phyloP scores from a whole-genome alignment of 495 filamentous ascomycete genomes.

The Poronia punctata region DNA sequence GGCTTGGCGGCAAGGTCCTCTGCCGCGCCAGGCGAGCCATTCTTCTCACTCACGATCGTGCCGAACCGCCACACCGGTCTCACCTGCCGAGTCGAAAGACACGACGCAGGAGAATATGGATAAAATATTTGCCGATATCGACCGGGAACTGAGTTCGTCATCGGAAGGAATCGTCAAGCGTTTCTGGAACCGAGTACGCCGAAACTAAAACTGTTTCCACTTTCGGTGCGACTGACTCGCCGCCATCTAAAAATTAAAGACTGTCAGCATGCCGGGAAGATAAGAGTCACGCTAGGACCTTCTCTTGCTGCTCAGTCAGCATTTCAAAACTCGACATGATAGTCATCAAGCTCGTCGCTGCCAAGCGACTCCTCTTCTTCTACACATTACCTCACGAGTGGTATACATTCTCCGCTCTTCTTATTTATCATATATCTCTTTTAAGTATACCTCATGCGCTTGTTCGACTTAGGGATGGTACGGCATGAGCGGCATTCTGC shows the following conservation, averaged over 20 bases:
- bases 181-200: conserved; percentile 29
- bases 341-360: no score
- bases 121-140: conserved; percentile 26
- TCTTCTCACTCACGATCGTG: conserved; percentile 20
- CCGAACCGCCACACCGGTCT: conserved; percentile 11
- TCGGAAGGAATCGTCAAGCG: conserved; percentile 23
- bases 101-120: conserved; percentile 25
- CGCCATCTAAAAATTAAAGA: no score
- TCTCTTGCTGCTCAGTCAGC: no score
- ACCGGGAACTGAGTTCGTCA: conserved; percentile 21
- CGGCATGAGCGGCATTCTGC: not conserved
- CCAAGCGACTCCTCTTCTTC: no score
- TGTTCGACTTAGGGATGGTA: no score
- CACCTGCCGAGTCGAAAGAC: conserved; percentile 9
- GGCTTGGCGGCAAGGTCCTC: conserved; percentile 44
- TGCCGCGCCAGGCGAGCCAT: conserved; percentile 8
- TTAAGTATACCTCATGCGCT: no score
- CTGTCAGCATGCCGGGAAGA: no score
- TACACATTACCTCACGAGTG: no score
- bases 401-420: no score
- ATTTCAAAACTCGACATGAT: no score
- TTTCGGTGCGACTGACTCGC: not conserved
- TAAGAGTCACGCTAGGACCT: no score
- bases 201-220: conserved; percentile 8
- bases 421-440: no score